Percentiles rank a stretch among this genome's conserved stretches.
Evolutionary conservation across 768 basidiomycete genomes (phyloP).

Genomic region (Rhodosporidiobolus sp.): DNA sequence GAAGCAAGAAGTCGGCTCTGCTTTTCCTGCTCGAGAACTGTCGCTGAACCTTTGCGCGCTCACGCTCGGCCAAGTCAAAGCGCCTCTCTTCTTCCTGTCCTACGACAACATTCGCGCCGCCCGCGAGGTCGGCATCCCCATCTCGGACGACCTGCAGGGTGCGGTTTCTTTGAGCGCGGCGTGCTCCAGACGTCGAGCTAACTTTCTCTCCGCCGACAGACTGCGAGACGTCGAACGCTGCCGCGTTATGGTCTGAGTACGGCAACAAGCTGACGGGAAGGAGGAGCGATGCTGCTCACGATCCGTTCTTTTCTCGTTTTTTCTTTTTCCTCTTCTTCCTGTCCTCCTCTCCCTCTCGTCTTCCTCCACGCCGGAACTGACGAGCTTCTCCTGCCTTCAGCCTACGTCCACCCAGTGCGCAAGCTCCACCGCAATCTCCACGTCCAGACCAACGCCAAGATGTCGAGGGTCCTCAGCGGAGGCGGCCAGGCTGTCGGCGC

Average conservation of each 20-base stretch:
- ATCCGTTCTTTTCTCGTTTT: neutral
- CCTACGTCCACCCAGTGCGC: slow-evolving; percentile 69
- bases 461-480: slow-evolving; percentile 67
- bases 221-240: slow-evolving; percentile 57
- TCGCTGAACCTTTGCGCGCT: no score
- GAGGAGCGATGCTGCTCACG: slow-evolving; percentile 68
- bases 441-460: slow-evolving; percentile 65
- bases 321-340: no score
- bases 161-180: no score
- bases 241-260: slow-evolving; percentile 55
- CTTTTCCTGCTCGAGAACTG: no score
- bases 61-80: no score
- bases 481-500: slow-evolving; percentile 69
- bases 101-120: slow-evolving; percentile 60
- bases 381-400: slow-evolving; percentile 46
- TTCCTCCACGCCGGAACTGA: slow-evolving; percentile 45
- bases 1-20: no score
- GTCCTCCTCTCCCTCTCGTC: no score
- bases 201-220: neutral
- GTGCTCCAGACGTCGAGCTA: neutral
- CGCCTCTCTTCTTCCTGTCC: no score
- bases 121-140: slow-evolving; percentile 28
- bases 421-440: slow-evolving; percentile 66
- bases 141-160: slow-evolving; percentile 64
- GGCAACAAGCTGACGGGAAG: slow-evolving; percentile 54